Percentiles rank a stretch among this genome's conserved stretches.
Evolutionary conservation across 192 early-diverging fungal genomes (phyloP).

Genomic region (Obelidium mucronatum): DNA sequence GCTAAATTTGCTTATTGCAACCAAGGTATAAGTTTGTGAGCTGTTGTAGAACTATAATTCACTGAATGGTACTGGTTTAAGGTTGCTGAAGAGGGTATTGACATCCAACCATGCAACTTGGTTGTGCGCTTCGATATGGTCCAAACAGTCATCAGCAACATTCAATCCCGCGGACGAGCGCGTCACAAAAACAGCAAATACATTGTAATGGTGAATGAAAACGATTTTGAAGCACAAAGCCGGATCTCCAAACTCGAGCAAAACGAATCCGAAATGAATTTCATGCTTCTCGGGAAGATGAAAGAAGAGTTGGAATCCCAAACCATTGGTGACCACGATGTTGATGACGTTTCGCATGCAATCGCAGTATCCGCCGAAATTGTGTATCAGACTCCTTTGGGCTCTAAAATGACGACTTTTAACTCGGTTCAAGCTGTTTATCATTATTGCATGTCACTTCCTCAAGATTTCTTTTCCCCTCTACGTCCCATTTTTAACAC

Average conservation of each 20-base stretch:
- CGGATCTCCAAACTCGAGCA: slow-evolving; percentile 31
- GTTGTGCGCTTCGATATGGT: slow-evolving; percentile 83
- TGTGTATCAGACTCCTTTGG: slow-evolving; percentile 8
- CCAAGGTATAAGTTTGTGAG: slow-evolving; percentile 62
- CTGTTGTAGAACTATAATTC: background rate
- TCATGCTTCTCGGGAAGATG: background rate
- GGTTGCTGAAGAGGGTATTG: slow-evolving; percentile 96
- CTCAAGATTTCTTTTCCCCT: slow-evolving; percentile 59
- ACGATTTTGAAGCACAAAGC: slow-evolving; percentile 36
- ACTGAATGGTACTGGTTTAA: background rate
- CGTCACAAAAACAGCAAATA: slow-evolving; percentile 76
- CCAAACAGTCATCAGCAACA: slow-evolving; percentile 73
- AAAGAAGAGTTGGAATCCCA: background rate
- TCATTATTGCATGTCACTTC: slow-evolving; percentile 75
- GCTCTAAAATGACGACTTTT: slow-evolving; percentile 65
- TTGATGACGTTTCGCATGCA: background rate
- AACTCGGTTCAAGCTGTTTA: slow-evolving; percentile 53
- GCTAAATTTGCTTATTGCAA: slow-evolving; percentile 85
- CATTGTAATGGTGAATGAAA: slow-evolving; percentile 60
- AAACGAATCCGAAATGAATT: slow-evolving; percentile 41
- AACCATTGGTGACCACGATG: background rate
- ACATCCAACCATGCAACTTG: slow-evolving; percentile 91
- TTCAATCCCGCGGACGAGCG: slow-evolving; percentile 91
- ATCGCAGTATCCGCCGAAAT: background rate
- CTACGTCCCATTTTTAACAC: slow-evolving; percentile 63